These are phyloP conservation scores for Cordyceps tenuipes DNA, from an alignment of 2,329 filamentous ascomycete genomes.

Conservation along the genomic window DNA sequence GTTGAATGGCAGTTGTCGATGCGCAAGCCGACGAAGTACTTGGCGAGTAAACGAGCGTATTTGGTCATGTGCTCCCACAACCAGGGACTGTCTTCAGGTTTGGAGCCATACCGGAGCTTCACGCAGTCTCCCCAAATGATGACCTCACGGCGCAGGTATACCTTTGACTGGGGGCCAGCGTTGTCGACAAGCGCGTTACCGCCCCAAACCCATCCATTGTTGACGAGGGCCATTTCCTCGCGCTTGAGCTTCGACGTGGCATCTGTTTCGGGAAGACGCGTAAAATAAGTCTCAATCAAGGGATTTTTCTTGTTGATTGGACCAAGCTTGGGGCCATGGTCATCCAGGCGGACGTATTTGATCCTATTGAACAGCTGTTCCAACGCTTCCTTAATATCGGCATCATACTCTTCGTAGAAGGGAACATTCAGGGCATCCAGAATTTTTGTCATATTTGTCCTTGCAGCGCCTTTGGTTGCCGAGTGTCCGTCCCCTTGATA, in stretches of 20 bases:
- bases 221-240: conserved; percentile 73
- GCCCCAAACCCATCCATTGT: conserved; percentile 99
- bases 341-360: conserved; percentile 91
- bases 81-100: conserved; percentile 79
- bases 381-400: conserved; percentile 71
- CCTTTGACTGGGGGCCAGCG: conserved; percentile 77
- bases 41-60: conserved; percentile 87
- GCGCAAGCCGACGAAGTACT: conserved; percentile 88
- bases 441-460: conserved; percentile 51
- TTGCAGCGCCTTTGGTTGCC: conserved; percentile 41
- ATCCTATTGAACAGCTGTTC: conserved; percentile 90
- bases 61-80: conserved; percentile 94
- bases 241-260: conserved; percentile 68
- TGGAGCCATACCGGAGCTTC: conserved; percentile 81
- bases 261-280: conserved; percentile 71
- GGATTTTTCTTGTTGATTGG: conserved; percentile 69
- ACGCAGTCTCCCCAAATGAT: conserved; percentile 99
- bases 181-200: conserved; percentile 92
- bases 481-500: conserved; percentile 39
- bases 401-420: conserved; percentile 88
- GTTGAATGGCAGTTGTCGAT: conserved; percentile 99
- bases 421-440: conserved; percentile 79
- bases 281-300: conserved; percentile 92
- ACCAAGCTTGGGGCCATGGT: conserved; percentile 79
- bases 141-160: conserved; percentile 92